Base-by-base conservation (phyloP, 108 stramenopile genomes). In the Nitzschia inconspicua region DNA sequence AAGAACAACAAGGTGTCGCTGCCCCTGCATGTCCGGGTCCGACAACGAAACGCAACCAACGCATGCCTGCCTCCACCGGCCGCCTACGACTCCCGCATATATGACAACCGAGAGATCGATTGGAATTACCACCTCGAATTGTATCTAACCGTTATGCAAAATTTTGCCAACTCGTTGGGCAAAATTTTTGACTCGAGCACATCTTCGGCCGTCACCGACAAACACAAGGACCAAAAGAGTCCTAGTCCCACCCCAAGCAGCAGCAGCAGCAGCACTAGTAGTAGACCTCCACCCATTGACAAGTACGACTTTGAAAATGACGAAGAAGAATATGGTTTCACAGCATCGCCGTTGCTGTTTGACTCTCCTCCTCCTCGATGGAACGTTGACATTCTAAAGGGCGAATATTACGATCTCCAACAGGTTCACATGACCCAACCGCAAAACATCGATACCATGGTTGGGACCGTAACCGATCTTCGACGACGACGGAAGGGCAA, bases 81-180 rank as follows among this genome's bases (percentile, higher is more conserved):
- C 16, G 29, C 34, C 13, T 25, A 19, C n/a, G 48, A 50, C 35
- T 14, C 16, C 31, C 23, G 4, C 23, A 59, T 9, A 7, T 6
- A 11, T 36, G 41, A 60, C 18, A 22, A 20, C 7, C 13, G 14
- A 13, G 29, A 26, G 5, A 44, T 10, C 11, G 63, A 64, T 34
- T 72, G 71, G 71, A 48, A 66, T 30, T 44, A 74, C 41, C 52
- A 58, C 26, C 25, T 74, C 27, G 40, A 59, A 19, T 47, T 76
- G n/a, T 76, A 76, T 55, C 42, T 76, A 26, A 70, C 67, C 9
- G 75, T 76, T 0, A 76, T 76, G 75, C 56, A 65, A 11, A 28
- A 39, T 35, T 11, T 47, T 22, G 23, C 46, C n/a, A 55, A 5
- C 22, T 0, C 22, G 14, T 47, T 7, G 44, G 48, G 29, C 20